Base-by-base conservation (phyloP, 352 stramenopile genomes). In the Pythium folliculosum region DNA sequence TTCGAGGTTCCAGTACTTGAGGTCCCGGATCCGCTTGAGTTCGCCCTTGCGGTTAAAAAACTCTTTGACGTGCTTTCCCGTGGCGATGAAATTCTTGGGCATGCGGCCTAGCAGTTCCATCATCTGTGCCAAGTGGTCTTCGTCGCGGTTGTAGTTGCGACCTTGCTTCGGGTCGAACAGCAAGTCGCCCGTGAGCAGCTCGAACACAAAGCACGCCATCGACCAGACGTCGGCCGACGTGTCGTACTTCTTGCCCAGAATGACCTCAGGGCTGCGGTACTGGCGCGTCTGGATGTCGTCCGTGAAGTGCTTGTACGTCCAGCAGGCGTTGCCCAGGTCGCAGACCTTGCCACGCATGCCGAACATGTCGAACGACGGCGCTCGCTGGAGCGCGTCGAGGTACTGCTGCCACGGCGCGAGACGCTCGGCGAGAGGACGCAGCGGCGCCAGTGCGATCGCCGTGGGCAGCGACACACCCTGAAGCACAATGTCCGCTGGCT, bases 281-380 rank as follows among this genome's bases (percentile, higher is more conserved):
- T 99, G 98, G n/a, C 98, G 87, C 22, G 98, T 99, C 78, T 99
- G 98, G 70, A 99, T 99, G 72, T 99, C 98, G 72, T 99, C 96
- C 48, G 97, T 99, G 75, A 99, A 99, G 79, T 99, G 98, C 65
- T 98, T 97, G 67, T 98, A 81, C 19, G 92, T 99, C 97, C 97
- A 99, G 77, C 98, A 99, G 1, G 97, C 97, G 75, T 99, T 99
- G 61, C 98, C 98, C n/a, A 99, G 77, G 82, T 99, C 98, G 32
- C 99, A 98, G 50, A 99, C 82, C 65, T 97, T 96, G 12, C 77
- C 75, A 40, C 87, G 74, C 37, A 95, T 77, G 25, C 80, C 75
- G 59, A 90, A 76, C 54, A 89, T 64, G 10, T 91, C 75, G 59
- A 94, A 91, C 35, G 75, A 71, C 58, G 76, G 71, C 7, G 76